Conservation (phyloP, 2,329 filamentous ascomycete species). For the Aureobasidium sp. region DNA sequence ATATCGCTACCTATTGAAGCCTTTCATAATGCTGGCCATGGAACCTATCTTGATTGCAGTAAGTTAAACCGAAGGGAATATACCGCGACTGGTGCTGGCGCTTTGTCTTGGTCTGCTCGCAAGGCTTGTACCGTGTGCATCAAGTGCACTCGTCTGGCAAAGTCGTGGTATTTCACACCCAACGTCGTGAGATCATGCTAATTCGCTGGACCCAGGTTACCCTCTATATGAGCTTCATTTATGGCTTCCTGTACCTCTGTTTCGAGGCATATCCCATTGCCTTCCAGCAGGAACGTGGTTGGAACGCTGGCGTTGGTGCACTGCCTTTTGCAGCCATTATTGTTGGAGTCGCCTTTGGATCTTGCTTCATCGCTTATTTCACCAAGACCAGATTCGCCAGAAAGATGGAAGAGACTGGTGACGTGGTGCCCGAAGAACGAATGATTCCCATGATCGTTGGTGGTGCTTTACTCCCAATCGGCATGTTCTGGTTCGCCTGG, state of each 20-base stretch:
- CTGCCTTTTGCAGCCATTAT: conserved; percentile 23
- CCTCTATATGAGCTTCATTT: conserved; percentile 26
- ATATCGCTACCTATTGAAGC: conserved; percentile 19
- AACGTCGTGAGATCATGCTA: background rate
- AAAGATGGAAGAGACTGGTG: conserved; percentile 25
- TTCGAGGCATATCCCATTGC: conserved; percentile 24
- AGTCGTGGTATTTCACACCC: no score
- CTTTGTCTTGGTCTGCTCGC: background rate
- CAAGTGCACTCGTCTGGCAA: no score
- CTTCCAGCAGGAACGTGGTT: conserved; percentile 20
- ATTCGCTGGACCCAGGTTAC: conserved; percentile 25
- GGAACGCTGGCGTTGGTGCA: conserved; percentile 19
- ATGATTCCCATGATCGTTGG: conserved; percentile 38
- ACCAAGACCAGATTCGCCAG: conserved; percentile 21
- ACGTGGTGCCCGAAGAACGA: conserved; percentile 34
- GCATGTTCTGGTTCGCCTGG: conserved; percentile 43
- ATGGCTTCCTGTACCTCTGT: conserved; percentile 22
- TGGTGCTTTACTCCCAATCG: conserved; percentile 32
- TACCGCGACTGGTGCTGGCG: no score
- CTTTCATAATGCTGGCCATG: conserved; percentile 33
- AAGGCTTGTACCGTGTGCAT: background rate
- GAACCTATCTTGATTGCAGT: conserved; percentile 40
- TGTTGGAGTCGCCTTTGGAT: conserved; percentile 23
- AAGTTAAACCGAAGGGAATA: background rate
- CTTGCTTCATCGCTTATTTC: conserved; percentile 16